Evolutionary conservation across 805 yeast species (phyloP).

Genomic region (Kluyveromyces dobzhanskii): DNA sequence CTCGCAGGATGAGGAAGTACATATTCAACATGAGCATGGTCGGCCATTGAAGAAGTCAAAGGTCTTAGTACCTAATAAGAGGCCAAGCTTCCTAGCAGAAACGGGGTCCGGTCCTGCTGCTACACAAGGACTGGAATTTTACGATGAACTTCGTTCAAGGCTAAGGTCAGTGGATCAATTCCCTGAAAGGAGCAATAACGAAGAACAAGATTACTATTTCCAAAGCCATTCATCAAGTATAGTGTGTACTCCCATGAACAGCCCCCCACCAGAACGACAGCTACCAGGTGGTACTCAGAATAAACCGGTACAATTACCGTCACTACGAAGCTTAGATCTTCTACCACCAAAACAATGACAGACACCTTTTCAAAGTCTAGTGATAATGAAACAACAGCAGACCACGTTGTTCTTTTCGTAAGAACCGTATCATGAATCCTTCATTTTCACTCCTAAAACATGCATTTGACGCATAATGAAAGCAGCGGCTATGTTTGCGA

Average conservation of each 20-base stretch:
- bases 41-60: slow-evolving; percentile 1
- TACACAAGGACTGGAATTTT: slow-evolving; percentile 1
- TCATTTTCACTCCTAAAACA: no score
- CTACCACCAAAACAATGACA: not conserved
- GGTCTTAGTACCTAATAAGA: not conserved
- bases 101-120: not conserved
- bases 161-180: not conserved
- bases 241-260: not conserved
- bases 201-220: not conserved
- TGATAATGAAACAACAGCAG: no score
- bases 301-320: not conserved
- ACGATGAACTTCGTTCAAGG: slow-evolving; percentile 1
- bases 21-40: no score
- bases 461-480: no score
- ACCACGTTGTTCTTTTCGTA: no score
- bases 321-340: slow-evolving; percentile 3
- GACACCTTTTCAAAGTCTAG: no score
- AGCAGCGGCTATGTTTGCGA: no score
- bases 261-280: slow-evolving; percentile 2
- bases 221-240: not conserved
- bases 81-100: not conserved
- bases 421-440: no score
- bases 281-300: not conserved
- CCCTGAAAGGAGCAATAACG: not conserved
- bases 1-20: no score